Evolutionary conservation across 345 rosid species (phyloP).

Genomic region (Eucalyptus victrix): DNA sequence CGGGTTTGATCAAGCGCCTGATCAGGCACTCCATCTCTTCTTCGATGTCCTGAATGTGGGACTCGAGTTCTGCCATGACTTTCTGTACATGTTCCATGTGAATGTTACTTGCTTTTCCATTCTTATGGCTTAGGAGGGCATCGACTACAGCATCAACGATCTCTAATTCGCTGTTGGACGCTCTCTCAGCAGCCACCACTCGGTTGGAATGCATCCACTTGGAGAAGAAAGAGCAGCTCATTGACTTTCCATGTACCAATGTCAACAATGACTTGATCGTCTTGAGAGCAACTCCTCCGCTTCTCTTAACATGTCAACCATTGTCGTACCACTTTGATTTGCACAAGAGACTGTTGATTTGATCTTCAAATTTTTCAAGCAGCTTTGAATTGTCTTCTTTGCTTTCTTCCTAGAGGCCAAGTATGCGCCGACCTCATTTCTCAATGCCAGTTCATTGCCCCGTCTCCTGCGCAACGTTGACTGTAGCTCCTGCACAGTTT

Average conservation of each 20-base stretch:
- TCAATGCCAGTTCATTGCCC: not conserved
- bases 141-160: constrained; percentile 6
- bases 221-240: not conserved
- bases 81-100: not conserved
- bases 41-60: constrained; percentile 32
- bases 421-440: constrained; percentile 1
- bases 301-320: not conserved
- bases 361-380: constrained; percentile 4
- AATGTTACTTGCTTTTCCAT: not conserved
- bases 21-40: constrained; percentile 18
- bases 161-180: not conserved
- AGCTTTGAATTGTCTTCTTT: constrained; percentile 4
- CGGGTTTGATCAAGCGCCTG: constrained; percentile 28
- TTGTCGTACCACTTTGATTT: not conserved
- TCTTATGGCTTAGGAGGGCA: not conserved
- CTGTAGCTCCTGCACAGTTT: constrained; percentile 9
- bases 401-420: constrained; percentile 9
- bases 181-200: not conserved
- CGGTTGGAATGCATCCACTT: not conserved
- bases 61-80: constrained; percentile 15
- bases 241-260: not conserved
- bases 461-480: constrained; percentile 6
- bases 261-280: not conserved
- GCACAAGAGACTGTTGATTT: not conserved
- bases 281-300: not conserved